phyloP scores from a whole-genome alignment of 306 rosid species.

The Trifolium pratense region DNA sequence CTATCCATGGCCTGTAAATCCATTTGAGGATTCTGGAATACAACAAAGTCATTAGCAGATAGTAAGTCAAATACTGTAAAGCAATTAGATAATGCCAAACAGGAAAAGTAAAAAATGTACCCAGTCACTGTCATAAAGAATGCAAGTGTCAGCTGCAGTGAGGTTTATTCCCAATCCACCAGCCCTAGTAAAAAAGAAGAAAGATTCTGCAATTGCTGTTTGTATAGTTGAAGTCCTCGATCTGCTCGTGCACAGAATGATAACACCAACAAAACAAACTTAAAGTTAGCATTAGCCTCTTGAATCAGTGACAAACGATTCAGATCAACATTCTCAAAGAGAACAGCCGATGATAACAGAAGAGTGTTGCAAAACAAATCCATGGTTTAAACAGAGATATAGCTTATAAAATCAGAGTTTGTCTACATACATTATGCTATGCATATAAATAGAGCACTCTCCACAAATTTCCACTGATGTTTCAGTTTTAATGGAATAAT shows the following conservation, averaged over 20 bases:
- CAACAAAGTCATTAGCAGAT: conserved; percentile 36
- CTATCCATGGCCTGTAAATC: conserved; percentile 99
- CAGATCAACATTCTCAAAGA: background rate
- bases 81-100: conserved; percentile 1
- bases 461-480: background rate
- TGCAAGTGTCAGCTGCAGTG: conserved; percentile 97
- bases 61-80: conserved; percentile 12
- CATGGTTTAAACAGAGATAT: background rate
- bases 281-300: conserved; percentile 19
- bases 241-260: conserved; percentile 62
- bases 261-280: conserved; percentile 26
- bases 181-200: conserved; percentile 91
- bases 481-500: background rate
- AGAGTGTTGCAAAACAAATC: conserved; percentile 8
- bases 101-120: conserved; percentile 49
- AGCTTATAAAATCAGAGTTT: background rate
- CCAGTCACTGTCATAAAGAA: conserved; percentile 98
- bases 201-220: conserved; percentile 70
- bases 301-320: background rate
- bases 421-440: background rate
- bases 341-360: conserved; percentile 16
- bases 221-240: conserved; percentile 70
- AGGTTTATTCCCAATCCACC: conserved; percentile 99
- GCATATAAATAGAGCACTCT: background rate
- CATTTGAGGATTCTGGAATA: conserved; percentile 88